These are phyloP conservation scores for Thinopyrum elongatum DNA, from an alignment of 176 grass and related monocot genomes.

Conservation along the genomic window DNA sequence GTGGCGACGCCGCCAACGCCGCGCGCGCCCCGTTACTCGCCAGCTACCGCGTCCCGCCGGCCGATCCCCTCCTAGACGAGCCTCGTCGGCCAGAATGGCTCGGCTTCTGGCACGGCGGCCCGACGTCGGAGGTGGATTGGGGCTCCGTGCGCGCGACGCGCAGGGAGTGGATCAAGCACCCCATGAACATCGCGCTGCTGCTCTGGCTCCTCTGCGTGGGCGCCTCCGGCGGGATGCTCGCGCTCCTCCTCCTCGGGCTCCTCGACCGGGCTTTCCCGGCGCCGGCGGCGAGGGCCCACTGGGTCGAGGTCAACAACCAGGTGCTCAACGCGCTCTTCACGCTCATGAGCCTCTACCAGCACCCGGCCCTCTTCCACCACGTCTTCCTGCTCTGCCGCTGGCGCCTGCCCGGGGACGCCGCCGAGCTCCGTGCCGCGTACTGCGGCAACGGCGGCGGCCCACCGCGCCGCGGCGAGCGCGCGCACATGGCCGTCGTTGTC, in stretches of 20 bases:
- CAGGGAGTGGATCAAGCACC: slow-evolving; percentile 54
- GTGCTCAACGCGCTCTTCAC: slow-evolving; percentile 84
- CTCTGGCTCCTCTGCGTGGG: slow-evolving; percentile 67
- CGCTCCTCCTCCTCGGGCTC: slow-evolving; percentile 55
- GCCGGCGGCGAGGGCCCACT: slow-evolving; percentile 35
- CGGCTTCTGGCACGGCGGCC: slow-evolving; percentile 9
- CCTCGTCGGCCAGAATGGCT: slow-evolving; percentile 25
- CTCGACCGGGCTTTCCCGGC: slow-evolving; percentile 51
- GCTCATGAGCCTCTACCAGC: slow-evolving; percentile 84
- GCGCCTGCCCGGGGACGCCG: slow-evolving; percentile 40
- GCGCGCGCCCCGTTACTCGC: neutral
- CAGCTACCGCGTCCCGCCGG: slow-evolving; percentile 12
- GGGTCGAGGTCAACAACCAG: slow-evolving; percentile 83
- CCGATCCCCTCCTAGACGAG: slow-evolving; percentile 11
- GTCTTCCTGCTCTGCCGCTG: slow-evolving; percentile 58
- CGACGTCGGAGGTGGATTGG: slow-evolving; percentile 24
- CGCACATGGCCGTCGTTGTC: slow-evolving; percentile 56
- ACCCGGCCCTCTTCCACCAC: slow-evolving; percentile 62
- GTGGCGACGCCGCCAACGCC: neutral
- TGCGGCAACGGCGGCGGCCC: slow-evolving; percentile 31
- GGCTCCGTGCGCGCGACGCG: neutral
- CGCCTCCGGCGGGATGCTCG: slow-evolving; percentile 54
- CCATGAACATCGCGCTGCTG: slow-evolving; percentile 67
- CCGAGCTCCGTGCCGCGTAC: slow-evolving; percentile 53
- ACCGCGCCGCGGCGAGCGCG: slow-evolving; percentile 29